Evolutionary conservation across 2,329 filamentous ascomycete genomes (phyloP).

Genomic region (Bipolaris zeicola): DNA sequence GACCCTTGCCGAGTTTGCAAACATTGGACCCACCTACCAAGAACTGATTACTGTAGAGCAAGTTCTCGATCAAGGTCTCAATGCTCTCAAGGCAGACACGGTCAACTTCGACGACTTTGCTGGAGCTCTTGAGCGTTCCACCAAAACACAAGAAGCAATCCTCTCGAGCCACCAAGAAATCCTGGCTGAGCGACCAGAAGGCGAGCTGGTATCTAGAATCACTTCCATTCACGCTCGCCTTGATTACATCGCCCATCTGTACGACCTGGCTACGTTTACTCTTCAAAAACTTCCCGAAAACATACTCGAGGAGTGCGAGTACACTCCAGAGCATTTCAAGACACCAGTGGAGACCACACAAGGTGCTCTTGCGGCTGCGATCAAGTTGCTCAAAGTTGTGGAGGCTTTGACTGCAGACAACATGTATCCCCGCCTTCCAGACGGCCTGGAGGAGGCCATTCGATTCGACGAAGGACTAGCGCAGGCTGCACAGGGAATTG

Average conservation of each 20-base stretch:
- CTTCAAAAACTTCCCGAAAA: constrained; percentile 13
- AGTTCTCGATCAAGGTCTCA: constrained; percentile 85
- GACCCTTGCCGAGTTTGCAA: constrained; percentile 76
- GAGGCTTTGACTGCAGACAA: constrained; percentile 29
- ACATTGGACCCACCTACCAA: constrained; percentile 78
- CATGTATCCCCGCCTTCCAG: constrained; percentile 36
- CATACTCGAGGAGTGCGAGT: constrained; percentile 9
- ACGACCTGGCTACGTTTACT: constrained; percentile 21
- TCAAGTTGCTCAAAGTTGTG: constrained; percentile 31
- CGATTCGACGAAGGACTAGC: constrained; percentile 27
- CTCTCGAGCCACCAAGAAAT: constrained; percentile 20
- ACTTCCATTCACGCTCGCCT: constrained; percentile 30
- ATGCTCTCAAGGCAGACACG: constrained; percentile 80
- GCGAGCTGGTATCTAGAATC: constrained; percentile 31
- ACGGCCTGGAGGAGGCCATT: constrained; percentile 27
- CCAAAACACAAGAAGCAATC: constrained; percentile 27
- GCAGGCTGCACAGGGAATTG: constrained; percentile 19
- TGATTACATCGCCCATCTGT: constrained; percentile 26
- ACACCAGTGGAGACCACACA: constrained; percentile 22
- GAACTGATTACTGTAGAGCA: constrained; percentile 92
- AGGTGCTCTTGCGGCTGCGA: constrained; percentile 23
- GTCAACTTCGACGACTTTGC: constrained; percentile 83
- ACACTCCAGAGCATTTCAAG: constrained; percentile 51
- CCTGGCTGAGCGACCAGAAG: constrained; percentile 29
- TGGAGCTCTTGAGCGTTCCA: constrained; percentile 70